Evolutionary conservation across 768 basidiomycete species (phyloP).

Genomic region (Cystobasidiopsis lactophilus): DNA sequence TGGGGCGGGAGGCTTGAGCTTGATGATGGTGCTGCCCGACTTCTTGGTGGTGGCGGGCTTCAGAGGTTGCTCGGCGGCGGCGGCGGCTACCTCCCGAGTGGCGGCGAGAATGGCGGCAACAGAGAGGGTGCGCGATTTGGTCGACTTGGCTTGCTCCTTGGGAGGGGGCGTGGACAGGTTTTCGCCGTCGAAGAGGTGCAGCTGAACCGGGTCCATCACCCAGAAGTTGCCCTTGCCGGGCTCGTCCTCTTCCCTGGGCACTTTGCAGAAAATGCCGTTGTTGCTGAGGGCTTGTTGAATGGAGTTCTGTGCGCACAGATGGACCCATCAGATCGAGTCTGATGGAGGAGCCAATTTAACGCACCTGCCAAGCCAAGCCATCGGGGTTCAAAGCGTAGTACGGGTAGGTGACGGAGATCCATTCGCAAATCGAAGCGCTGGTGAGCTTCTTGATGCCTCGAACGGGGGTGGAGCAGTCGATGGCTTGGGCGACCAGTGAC

Average conservation of each 20-base stretch:
- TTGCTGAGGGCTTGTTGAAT: constrained; percentile 89
- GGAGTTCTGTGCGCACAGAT: constrained; percentile 46
- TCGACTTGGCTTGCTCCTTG: not conserved
- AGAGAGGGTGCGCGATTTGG: not conserved
- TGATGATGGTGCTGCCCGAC: not conserved
- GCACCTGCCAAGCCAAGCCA: constrained; percentile 56
- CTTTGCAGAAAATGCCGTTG: constrained; percentile 71
- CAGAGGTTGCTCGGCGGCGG: not conserved
- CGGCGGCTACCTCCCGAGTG: not conserved
- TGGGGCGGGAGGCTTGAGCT: not conserved
- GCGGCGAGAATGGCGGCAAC: not conserved
- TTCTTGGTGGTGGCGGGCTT: constrained; percentile 1
- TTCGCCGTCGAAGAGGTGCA: constrained; percentile 23
- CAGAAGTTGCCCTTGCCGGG: constrained; percentile 57
- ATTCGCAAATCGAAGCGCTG: constrained; percentile 69
- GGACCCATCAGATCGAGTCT: not conserved
- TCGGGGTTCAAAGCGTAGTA: constrained; percentile 73
- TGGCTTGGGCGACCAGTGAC: constrained; percentile 70
- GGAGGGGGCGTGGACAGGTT: constrained; percentile 3
- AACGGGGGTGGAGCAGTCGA: constrained; percentile 33
- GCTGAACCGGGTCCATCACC: constrained; percentile 39
- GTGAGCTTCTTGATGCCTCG: constrained; percentile 39
- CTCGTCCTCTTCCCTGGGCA: constrained; percentile 57
- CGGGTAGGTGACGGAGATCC: constrained; percentile 71
- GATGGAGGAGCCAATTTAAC: constrained; percentile 17